Evolutionary conservation across 2,329 filamentous ascomycete species (phyloP).

Genomic region (Xylaria sp.): DNA sequence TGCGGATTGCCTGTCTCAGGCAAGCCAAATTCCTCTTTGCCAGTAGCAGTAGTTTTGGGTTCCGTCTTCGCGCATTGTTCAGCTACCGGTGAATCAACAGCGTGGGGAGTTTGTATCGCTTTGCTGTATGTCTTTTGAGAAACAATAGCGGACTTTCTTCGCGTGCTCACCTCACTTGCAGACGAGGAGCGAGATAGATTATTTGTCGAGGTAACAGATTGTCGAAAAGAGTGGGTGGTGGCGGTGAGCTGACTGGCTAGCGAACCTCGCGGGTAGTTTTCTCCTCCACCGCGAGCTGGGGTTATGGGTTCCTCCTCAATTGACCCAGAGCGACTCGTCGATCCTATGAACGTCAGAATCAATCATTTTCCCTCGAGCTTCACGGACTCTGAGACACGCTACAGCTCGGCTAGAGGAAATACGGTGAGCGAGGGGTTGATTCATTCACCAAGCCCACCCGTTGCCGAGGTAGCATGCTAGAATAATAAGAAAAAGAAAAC

Average conservation of each 20-base stretch:
- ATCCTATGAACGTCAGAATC: conserved; percentile 19
- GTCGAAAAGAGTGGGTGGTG: conserved; percentile 35
- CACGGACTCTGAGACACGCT: not conserved
- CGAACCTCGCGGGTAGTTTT: conserved; percentile 35
- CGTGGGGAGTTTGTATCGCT: not conserved
- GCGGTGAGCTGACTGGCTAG: conserved; percentile 35
- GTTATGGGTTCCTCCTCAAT: conserved; percentile 19
- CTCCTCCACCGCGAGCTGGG: conserved; percentile 19
- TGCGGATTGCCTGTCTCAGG: conserved; percentile 1
- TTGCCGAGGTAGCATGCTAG: not conserved
- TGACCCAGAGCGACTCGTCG: conserved; percentile 2
- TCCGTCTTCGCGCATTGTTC: conserved; percentile 8
- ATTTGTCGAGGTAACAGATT: conserved; percentile 34
- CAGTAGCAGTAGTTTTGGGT: not conserved
- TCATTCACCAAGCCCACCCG: not conserved
- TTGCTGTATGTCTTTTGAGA: conserved; percentile 3
- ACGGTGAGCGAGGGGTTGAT: not conserved
- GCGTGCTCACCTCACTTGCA: conserved; percentile 35
- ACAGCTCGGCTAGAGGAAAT: not conserved
- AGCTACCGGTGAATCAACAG: not conserved
- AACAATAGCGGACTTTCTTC: conserved; percentile 26
- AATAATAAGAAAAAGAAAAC: conserved; percentile 11
- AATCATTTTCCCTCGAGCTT: not conserved
- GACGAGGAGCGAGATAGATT: conserved; percentile 37
- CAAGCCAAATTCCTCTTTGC: not conserved